Base-by-base conservation (phyloP, 176 grass and related monocot genomes). In the Carex kokanica region DNA sequence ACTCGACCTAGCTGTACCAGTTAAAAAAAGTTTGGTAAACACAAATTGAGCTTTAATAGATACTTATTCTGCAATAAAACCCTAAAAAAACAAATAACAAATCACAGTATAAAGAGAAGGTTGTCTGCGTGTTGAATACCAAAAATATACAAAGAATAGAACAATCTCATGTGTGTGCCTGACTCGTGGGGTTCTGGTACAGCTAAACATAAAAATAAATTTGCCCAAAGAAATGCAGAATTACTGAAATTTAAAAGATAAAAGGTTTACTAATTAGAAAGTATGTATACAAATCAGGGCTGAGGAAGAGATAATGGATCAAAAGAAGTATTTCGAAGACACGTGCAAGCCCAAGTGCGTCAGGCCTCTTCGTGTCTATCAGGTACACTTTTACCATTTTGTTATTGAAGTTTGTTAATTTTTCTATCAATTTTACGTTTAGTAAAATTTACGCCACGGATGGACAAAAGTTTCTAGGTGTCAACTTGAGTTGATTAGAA, bases 291-390 rank as follows among this genome's bases (percentile, higher is more conserved):
- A n/a, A n/a, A n/a, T n/a, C n/a, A 69, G 81, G 63, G 63, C 34
- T 49, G 81, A 55, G 25, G 41, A 81, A 64, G 79, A 69, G 62
- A 32, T 83, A n/a, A 24, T 67, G 40, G 61, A 83, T 68, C 63
- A 64, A 34, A 83, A 83, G 17, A 64, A 83, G 16, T 83, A 83
- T 45, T 67, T 72, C 8, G 43, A 71, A 56, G 81, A 83, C 14
- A 27, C 18, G 6, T 81, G 17, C 40, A 72, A 83, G 17, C 41
- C 43, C 24, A 71, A 84, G 31, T 84, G 81, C 7, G 32, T 84
- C 27, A 84, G 64, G 16, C 62, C 81, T 84, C 64, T 71, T 43
- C 32, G 58, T 82, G 32, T 15, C 16, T 82, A 82, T 49, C 79
- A 82, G 79, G 79, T 82, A 82, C 12, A 17, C 56, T 81, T 5